These are phyloP conservation scores for Gliomastix tumulicola DNA, from an alignment of 2,329 filamentous ascomycete species.

Conservation along the genomic window DNA sequence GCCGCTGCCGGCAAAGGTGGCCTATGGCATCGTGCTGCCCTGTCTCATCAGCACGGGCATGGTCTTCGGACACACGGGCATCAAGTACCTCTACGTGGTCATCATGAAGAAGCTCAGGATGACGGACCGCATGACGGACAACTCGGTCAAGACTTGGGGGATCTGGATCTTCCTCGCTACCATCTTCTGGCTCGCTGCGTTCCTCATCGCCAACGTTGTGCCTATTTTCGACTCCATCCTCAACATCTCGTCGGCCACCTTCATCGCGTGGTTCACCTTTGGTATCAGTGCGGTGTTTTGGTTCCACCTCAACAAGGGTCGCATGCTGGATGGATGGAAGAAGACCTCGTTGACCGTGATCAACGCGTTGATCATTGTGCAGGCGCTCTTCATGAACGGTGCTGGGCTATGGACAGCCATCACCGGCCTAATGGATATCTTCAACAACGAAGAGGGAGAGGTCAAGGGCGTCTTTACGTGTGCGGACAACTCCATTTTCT, in stretches of 20 bases:
- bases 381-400: constrained; percentile 24
- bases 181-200: constrained; percentile 23
- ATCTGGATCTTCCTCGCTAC: constrained; percentile 24
- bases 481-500: constrained; percentile 24
- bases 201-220: constrained; percentile 26
- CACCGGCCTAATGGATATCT: constrained; percentile 19
- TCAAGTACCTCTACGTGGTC: constrained; percentile 25
- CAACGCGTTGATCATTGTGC: constrained; percentile 20
- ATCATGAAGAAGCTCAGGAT: constrained; percentile 12
- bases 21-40: constrained; percentile 22
- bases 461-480: constrained; percentile 22
- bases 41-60: constrained; percentile 20
- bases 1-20: constrained; percentile 19
- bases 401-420: constrained; percentile 25
- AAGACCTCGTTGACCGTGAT: constrained; percentile 17
- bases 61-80: constrained; percentile 22
- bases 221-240: constrained; percentile 29
- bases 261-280: constrained; percentile 28
- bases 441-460: constrained; percentile 14
- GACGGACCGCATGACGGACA: constrained; percentile 21
- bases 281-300: constrained; percentile 25
- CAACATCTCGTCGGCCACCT: constrained; percentile 24
- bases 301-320: constrained; percentile 26
- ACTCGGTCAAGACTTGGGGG: constrained; percentile 22
- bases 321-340: constrained; percentile 16